Conservation (phyloP, 352 stramenopile species). For the Paralagenidium karlingii region DNA sequence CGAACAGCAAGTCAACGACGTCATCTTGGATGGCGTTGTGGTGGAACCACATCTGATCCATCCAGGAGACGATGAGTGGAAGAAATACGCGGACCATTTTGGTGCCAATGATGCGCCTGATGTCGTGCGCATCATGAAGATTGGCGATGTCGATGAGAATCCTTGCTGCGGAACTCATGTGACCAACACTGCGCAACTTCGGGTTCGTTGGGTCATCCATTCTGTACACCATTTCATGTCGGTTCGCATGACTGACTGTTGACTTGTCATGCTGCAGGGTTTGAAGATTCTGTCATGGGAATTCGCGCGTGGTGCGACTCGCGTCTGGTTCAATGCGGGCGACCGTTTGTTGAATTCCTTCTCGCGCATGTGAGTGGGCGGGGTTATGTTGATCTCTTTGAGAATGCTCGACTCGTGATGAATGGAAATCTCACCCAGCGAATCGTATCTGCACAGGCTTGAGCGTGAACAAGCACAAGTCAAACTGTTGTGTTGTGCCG, state of each 20-base stretch:
- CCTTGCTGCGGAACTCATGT: constrained; percentile 86
- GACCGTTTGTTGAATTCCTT: constrained; percentile 71
- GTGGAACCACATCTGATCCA: constrained; percentile 46
- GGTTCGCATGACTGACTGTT: background rate
- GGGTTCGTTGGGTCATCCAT: constrained; percentile 7
- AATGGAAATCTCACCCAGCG: constrained; percentile 1
- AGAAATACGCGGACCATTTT: constrained; percentile 48
- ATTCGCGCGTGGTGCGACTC: constrained; percentile 38
- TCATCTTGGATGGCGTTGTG: constrained; percentile 37
- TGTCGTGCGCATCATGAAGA: constrained; percentile 69
- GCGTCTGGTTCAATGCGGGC: constrained; percentile 78
- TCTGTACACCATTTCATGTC: background rate
- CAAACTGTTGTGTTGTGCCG: constrained; percentile 54
- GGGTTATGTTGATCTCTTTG: constrained; percentile 1
- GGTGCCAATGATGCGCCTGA: constrained; percentile 34
- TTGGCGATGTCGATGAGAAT: constrained; percentile 74
- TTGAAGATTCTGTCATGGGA: constrained; percentile 68
- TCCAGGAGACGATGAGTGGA: constrained; percentile 36
- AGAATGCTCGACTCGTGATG: too few relatives aligned
- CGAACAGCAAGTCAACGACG: constrained; percentile 62
- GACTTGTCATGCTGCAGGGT: constrained; percentile 39
- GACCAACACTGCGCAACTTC: constrained; percentile 47
- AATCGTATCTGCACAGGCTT: constrained; percentile 12
- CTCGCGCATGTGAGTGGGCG: constrained; percentile 50
- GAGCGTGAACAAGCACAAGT: constrained; percentile 53